These are phyloP conservation scores for Coleophoma eucalyptorum DNA, from an alignment of 2,329 filamentous ascomycete genomes.

Conservation along the genomic window DNA sequence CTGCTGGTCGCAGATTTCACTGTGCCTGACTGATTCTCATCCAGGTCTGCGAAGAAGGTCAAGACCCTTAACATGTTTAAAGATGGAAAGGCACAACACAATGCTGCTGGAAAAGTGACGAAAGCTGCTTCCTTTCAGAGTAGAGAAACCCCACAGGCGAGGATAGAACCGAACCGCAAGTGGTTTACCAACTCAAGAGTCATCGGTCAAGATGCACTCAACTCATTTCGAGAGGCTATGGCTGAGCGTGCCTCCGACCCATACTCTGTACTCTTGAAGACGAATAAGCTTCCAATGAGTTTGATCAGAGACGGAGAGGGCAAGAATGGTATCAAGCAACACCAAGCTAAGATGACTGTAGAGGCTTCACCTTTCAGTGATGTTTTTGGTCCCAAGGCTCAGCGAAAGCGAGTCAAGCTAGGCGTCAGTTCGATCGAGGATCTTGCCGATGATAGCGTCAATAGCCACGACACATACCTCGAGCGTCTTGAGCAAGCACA, in stretches of 20 bases:
- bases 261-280: constrained; percentile 91
- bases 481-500: constrained; percentile 77
- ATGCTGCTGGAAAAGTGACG: constrained; percentile 78
- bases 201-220: constrained; percentile 85
- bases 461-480: constrained; percentile 77
- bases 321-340: constrained; percentile 83
- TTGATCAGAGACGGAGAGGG: constrained; percentile 78
- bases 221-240: constrained; percentile 86
- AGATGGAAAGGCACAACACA: constrained; percentile 77
- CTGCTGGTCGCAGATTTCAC: too few relatives aligned
- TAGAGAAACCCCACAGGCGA: constrained; percentile 73
- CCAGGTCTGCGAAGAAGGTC: constrained; percentile 73
- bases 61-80: constrained; percentile 89
- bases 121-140: constrained; percentile 83
- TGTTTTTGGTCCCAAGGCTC: constrained; percentile 90
- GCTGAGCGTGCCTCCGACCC: constrained; percentile 86
- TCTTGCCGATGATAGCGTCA: constrained; percentile 73
- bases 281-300: constrained; percentile 95
- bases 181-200: constrained; percentile 95
- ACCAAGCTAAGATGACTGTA: constrained; percentile 90
- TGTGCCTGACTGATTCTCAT: not conserved
- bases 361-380: constrained; percentile 82
- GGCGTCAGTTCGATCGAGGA: constrained; percentile 78
- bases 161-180: constrained; percentile 93
- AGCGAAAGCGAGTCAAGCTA: constrained; percentile 89